These are phyloP conservation scores for Trichoderma gracile DNA, from an alignment of 2,329 filamentous ascomycete species.

Conservation along the genomic window DNA sequence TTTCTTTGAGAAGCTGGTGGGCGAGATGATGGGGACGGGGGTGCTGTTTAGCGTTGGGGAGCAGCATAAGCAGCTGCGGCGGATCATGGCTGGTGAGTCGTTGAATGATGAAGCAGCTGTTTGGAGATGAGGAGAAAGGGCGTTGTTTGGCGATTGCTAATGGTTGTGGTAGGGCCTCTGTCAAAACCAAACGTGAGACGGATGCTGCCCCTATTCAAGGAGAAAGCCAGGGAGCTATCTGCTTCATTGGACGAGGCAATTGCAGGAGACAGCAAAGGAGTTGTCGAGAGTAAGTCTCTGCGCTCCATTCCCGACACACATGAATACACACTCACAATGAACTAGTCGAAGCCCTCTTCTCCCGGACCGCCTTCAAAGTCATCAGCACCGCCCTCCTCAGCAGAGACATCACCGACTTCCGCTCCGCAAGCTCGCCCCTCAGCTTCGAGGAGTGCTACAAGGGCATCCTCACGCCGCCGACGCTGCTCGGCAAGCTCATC, in stretches of 20 bases:
- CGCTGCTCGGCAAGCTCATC: slow-evolving; percentile 18
- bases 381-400: slow-evolving; percentile 16
- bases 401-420: slow-evolving; percentile 15
- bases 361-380: slow-evolving; percentile 13
- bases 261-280: neutral
- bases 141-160: neutral
- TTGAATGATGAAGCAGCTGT: no score
- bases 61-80: slow-evolving; percentile 12
- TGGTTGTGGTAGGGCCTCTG: slow-evolving; percentile 5
- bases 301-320: neutral
- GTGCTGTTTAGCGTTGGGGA: slow-evolving; percentile 19
- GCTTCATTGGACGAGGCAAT: neutral
- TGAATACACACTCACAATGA: neutral
- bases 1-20: slow-evolving; percentile 20
- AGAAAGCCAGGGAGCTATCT: slow-evolving; percentile 8
- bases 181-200: slow-evolving; percentile 16
- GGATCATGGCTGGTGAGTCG: slow-evolving; percentile 4
- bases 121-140: neutral
- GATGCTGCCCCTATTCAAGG: slow-evolving; percentile 19
- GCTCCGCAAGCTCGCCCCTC: slow-evolving; percentile 6
- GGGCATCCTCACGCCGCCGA: slow-evolving; percentile 7
- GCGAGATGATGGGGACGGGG: slow-evolving; percentile 20
- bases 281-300: slow-evolving; percentile 4
- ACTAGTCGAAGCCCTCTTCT: slow-evolving; percentile 11
- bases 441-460: slow-evolving; percentile 24